Evolutionary conservation across 2,329 filamentous ascomycete species (phyloP).

Genomic region (Beauveria sp.): DNA sequence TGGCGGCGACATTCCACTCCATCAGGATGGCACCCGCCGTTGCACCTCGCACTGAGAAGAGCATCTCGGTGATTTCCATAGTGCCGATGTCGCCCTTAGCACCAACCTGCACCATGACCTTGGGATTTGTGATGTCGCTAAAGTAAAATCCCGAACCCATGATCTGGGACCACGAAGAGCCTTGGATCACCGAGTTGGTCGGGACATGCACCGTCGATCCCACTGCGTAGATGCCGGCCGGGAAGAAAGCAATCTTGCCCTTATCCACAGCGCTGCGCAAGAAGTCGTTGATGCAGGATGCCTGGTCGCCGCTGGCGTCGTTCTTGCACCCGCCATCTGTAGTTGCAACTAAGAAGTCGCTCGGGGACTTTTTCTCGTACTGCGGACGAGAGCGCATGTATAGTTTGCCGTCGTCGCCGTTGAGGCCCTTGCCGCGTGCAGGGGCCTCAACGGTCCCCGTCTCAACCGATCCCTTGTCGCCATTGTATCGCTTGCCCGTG

Average conservation of each 20-base stretch:
- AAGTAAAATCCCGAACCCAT: constrained; percentile 61
- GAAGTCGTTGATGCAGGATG: constrained; percentile 18
- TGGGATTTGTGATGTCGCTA: constrained; percentile 50
- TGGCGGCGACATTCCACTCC: constrained; percentile 61
- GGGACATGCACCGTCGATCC: constrained; percentile 36
- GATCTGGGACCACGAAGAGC: constrained; percentile 50
- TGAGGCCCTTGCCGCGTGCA: background rate
- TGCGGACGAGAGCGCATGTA: constrained; percentile 25
- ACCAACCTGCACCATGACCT: constrained; percentile 60
- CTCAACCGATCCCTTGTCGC: constrained; percentile 2
- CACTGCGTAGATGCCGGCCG: constrained; percentile 21
- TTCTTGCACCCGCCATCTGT: constrained; percentile 26
- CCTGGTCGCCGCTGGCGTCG: constrained; percentile 26
- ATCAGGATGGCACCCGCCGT: constrained; percentile 64
- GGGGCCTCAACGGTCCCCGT: constrained; percentile 7
- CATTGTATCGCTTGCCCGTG: constrained; percentile 9
- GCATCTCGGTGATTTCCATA: constrained; percentile 62
- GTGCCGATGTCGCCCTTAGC: constrained; percentile 49
- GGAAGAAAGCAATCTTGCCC: constrained; percentile 17
- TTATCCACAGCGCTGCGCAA: constrained; percentile 5
- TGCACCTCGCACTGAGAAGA: constrained; percentile 58
- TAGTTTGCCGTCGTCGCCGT: constrained; percentile 16
- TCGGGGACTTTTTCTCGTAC: constrained; percentile 20
- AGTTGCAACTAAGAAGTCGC: constrained; percentile 31
- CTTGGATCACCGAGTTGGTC: constrained; percentile 43